A percentile compares a stretch with the other conserved stretches of the same genome.
phyloP scores from a whole-genome alignment of 345 rosid species.

The Euclidium syriacum region DNA sequence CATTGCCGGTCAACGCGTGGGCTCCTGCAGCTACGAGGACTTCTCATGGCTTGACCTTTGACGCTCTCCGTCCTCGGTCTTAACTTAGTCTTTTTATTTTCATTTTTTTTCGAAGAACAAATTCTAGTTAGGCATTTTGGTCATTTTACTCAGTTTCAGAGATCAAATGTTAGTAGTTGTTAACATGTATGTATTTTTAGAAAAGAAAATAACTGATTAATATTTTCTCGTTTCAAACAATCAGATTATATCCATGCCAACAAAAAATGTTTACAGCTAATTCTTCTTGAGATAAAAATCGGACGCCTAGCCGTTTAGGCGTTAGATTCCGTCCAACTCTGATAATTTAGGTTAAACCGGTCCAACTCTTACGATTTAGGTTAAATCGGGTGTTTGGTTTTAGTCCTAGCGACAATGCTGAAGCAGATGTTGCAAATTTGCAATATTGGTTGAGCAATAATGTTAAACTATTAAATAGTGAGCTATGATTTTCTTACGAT shows the following conservation, averaged over 20 bases:
- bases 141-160: constrained; percentile 11
- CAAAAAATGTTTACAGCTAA: not conserved
- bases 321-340: no score
- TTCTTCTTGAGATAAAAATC: not conserved
- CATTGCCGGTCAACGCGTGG: constrained; percentile 53
- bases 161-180: constrained; percentile 18
- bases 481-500: no score
- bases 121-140: constrained; percentile 16
- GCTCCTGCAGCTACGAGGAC: constrained; percentile 33
- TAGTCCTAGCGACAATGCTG: no score
- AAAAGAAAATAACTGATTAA: not conserved
- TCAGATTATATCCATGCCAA: not conserved
- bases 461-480: no score
- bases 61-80: constrained; percentile 50
- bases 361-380: no score
- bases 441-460: no score
- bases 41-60: constrained; percentile 40
- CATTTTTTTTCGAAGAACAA: no score
- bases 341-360: no score
- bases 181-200: constrained; percentile 24
- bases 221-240: not conserved
- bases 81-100: constrained; percentile 29
- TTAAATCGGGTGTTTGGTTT: no score
- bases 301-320: no score
- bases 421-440: no score